Evolutionary conservation across 148 eudicot genomes (phyloP).

Genomic region (Silene latifolia): DNA sequence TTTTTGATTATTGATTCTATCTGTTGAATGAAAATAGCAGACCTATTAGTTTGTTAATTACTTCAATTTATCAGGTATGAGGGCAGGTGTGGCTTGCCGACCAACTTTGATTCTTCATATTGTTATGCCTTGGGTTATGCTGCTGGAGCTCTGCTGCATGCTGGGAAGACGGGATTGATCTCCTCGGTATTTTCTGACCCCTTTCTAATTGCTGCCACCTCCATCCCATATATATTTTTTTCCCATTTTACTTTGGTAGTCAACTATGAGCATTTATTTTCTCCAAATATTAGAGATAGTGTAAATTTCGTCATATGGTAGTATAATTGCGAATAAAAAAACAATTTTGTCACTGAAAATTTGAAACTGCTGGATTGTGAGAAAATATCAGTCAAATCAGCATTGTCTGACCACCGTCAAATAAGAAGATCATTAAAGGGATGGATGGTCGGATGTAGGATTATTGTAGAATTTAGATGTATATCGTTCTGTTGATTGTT

Average conservation of each 20-base stretch:
- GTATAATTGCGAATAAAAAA: not conserved
- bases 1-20: not conserved
- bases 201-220: not conserved
- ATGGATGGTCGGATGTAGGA: not conserved
- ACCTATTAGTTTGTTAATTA: conserved; percentile 2
- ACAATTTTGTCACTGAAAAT: not conserved
- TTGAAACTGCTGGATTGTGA: not conserved
- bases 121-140: conserved; percentile 96
- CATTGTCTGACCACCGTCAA: not conserved
- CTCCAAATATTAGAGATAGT: not conserved
- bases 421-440: not conserved
- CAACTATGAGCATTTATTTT: not conserved
- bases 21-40: not conserved
- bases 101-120: conserved; percentile 91
- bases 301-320: not conserved
- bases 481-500: not conserved
- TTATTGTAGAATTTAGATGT: not conserved
- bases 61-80: conserved; percentile 56
- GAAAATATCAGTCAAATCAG: no score
- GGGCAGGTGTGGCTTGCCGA: conserved; percentile 96
- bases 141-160: conserved; percentile 93
- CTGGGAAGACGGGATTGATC: conserved; percentile 89
- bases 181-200: conserved; percentile 62
- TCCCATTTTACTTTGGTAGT: not conserved
- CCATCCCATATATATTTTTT: not conserved